Evolutionary conservation across 768 basidiomycete species (phyloP).

Genomic region (Lactarius quietus): DNA sequence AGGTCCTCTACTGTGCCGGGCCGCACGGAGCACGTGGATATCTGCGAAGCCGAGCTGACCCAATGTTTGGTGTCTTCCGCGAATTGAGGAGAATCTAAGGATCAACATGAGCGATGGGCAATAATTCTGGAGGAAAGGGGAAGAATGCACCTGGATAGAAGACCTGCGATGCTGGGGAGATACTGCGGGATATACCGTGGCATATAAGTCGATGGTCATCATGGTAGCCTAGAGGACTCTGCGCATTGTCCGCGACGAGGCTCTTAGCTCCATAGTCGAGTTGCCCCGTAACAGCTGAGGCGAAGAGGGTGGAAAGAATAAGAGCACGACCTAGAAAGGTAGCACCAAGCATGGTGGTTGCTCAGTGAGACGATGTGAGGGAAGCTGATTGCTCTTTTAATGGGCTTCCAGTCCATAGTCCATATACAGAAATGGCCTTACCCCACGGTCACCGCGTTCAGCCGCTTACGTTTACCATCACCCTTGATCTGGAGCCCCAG

Average conservation of each 20-base stretch:
- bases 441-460: no score
- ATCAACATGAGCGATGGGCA: background rate
- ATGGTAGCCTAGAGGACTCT: background rate
- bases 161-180: background rate
- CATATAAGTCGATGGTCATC: background rate
- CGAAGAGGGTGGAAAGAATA: background rate
- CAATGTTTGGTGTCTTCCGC: background rate
- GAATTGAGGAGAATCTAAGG: background rate
- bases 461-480: no score
- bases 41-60: background rate
- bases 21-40: slow-evolving; percentile 4
- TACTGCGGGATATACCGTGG: background rate
- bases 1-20: slow-evolving; percentile 1
- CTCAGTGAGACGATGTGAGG: no score
- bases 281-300: background rate
- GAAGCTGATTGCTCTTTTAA: no score
- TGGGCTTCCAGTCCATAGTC: no score
- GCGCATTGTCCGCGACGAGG: background rate
- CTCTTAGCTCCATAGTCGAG: background rate
- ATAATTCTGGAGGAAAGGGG: background rate
- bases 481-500: no score
- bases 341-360: background rate
- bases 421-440: no score
- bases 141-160: background rate
- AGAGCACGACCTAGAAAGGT: background rate